Percentiles rank a stretch among this genome's conserved stretches.
These are phyloP conservation scores for Ogataea corticis DNA, from an alignment of 805 yeast genomes.

Conservation along the genomic window DNA sequence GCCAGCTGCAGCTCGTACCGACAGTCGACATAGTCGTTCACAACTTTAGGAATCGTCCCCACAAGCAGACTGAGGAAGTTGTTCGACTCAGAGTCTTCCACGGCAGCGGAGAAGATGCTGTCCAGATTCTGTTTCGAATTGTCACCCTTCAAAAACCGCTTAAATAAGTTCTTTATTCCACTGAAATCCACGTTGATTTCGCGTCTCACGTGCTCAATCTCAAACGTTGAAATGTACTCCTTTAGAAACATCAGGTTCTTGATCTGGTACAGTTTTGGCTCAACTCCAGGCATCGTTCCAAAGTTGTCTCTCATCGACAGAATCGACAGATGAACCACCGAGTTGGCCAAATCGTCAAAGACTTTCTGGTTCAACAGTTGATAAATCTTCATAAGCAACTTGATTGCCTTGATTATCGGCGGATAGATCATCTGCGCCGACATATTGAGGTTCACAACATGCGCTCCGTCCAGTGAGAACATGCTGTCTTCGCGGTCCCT, in stretches of 20 bases:
- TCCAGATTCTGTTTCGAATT: slow-evolving; percentile 22
- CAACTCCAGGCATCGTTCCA: slow-evolving; percentile 50
- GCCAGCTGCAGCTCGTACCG: slow-evolving; percentile 69
- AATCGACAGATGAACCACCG: slow-evolving; percentile 77
- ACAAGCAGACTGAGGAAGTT: slow-evolving; percentile 30
- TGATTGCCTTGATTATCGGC: slow-evolving; percentile 69
- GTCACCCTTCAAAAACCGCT: slow-evolving; percentile 33
- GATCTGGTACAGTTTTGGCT: slow-evolving; percentile 65
- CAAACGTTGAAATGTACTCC: slow-evolving; percentile 70
- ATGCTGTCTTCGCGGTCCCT: slow-evolving; percentile 15
- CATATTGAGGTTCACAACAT: slow-evolving; percentile 5
- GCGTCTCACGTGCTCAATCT: slow-evolving; percentile 70
- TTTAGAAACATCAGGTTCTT: slow-evolving; percentile 71
- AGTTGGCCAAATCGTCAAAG: slow-evolving; percentile 88
- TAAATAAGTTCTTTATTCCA: slow-evolving; percentile 56
- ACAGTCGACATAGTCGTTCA: slow-evolving; percentile 80
- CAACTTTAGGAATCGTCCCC: slow-evolving; percentile 76
- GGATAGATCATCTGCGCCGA: slow-evolving; percentile 45
- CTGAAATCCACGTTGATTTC: slow-evolving; percentile 81
- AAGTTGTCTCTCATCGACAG: slow-evolving; percentile 58
- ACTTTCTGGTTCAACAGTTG: slow-evolving; percentile 75
- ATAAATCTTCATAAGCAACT: slow-evolving; percentile 72
- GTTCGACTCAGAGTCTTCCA: slow-evolving; percentile 6
- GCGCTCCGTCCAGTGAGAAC: slow-evolving; percentile 10
- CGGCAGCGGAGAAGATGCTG: slow-evolving; percentile 19